Percentiles rank a stretch among this genome's conserved stretches.
Conservation (phyloP, 2,329 filamentous ascomycete species). For the Exophiala sp. region DNA sequence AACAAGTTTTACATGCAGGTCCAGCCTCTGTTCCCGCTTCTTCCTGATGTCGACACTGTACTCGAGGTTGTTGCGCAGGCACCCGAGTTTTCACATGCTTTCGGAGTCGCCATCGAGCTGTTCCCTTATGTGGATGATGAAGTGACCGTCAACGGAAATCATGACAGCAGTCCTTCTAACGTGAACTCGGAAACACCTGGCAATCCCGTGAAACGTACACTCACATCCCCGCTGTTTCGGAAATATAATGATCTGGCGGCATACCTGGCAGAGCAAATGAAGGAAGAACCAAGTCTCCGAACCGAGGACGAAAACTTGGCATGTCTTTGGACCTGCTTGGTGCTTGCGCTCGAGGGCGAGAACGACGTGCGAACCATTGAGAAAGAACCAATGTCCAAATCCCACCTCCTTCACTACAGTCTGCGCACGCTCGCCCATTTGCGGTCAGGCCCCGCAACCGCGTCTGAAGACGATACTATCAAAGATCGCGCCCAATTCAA, state of each 20-base stretch:
- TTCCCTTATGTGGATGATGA: constrained; percentile 2
- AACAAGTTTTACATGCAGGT: constrained; percentile 23
- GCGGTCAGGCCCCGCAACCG: background rate
- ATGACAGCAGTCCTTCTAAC: constrained; percentile 3
- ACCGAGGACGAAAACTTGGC: constrained; percentile 15
- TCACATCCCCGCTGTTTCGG: constrained; percentile 4
- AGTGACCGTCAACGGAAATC: constrained; percentile 12
- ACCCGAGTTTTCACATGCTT: constrained; percentile 10
- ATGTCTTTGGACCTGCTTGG: constrained; percentile 17
- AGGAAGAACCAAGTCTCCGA: background rate
- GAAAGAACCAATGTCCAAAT: constrained; percentile 1
- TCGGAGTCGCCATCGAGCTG: constrained; percentile 12
- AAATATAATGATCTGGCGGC: constrained; percentile 11
- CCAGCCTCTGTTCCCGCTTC: constrained; percentile 24
- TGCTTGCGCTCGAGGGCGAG: constrained; percentile 16
- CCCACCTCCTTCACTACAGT: constrained; percentile 5
- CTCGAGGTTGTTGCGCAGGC: constrained; percentile 5
- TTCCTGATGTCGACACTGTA: constrained; percentile 20
- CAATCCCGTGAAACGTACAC: background rate
- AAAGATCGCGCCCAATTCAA: constrained; percentile 4
- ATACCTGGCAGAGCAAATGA: constrained; percentile 5
- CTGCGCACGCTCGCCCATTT: constrained; percentile 8
- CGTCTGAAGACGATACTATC: background rate
- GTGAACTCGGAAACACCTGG: constrained; percentile 1
- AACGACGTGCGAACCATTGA: constrained; percentile 16